Base-by-base conservation (phyloP, 768 basidiomycete genomes). In the Nevesoporus exiguus region DNA sequence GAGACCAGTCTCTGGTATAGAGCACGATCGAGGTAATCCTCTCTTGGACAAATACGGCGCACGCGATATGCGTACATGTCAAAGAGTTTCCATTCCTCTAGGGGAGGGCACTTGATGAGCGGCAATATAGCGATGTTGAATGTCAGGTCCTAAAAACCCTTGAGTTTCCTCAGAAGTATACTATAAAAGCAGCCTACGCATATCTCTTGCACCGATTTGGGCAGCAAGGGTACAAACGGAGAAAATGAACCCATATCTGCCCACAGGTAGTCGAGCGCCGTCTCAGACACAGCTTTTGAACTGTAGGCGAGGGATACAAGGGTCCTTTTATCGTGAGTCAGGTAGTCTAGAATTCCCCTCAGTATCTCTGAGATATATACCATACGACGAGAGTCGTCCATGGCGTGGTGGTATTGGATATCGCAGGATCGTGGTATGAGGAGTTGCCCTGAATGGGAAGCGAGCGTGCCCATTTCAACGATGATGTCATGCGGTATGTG, bases 11-110 rank as follows among this genome's bases (percentile, higher is more conserved):
- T 47, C 25, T 62, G 61, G 48, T 59, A 63, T 39, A 60, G 21
- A 48, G 61, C 58, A 21, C 52, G 40, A 29, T 59, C 60, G 34
- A 58, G 52, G 14, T 49, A 49, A 21, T 43, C 24, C 6, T 30
- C 43, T 13, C 37, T 17, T 29, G 61, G 53, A 5, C 48, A 19
- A 25, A 63, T 37, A 3, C 27, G 47, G 27, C 54, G 61, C 21
- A 62, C 62, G 25, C 61, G 61, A 46, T 47, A 44, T 6, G 61
- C 61, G 27, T 62, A 60, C 27, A 33, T 21, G 19, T 63, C 61
- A 36, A 62, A 62, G 5, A 39, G 24, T 11, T 22, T 41, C 61
- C 61, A 62, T 11, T 60, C 58, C 10, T 51, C 42, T 4, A 36
- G 39, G 24, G 62, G 48, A 43, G 57, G 61, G 10, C 58, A 63